Conservation (phyloP, 768 basidiomycete species). For the Trametes maxima region DNA sequence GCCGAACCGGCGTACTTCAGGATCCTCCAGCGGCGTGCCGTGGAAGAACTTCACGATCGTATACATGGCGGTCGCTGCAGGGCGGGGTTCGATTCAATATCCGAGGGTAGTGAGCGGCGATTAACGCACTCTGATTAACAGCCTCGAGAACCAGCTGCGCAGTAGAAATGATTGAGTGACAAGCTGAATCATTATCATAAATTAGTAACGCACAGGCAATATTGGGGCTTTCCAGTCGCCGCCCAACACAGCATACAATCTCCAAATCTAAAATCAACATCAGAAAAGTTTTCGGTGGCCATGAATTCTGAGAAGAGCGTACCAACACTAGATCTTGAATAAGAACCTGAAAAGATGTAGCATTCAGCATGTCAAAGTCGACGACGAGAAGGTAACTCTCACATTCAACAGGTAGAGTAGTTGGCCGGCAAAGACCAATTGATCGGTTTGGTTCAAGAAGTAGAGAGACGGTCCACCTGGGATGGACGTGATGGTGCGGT, state of each 20-base stretch:
- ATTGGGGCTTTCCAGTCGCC: neutral
- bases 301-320: neutral
- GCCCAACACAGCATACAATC: neutral
- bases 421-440: neutral
- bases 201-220: neutral
- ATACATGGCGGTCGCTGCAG: neutral
- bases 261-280: neutral
- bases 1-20: neutral
- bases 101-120: too few relatives aligned
- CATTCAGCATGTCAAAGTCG: neutral
- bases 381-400: neutral
- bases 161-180: too few relatives aligned
- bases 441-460: slow-evolving; percentile 5
- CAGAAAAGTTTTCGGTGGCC: neutral
- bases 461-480: neutral
- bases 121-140: neutral
- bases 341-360: neutral
- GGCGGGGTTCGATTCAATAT: neutral
- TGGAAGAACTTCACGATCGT: slow-evolving; percentile 1
- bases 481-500: neutral
- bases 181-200: too few relatives aligned
- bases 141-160: neutral
- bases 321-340: slow-evolving; percentile 1
- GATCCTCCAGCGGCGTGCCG: slow-evolving; percentile 1
- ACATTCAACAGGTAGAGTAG: neutral